phyloP scores from a whole-genome alignment of 768 basidiomycete genomes.

The Piloderma croceum region DNA sequence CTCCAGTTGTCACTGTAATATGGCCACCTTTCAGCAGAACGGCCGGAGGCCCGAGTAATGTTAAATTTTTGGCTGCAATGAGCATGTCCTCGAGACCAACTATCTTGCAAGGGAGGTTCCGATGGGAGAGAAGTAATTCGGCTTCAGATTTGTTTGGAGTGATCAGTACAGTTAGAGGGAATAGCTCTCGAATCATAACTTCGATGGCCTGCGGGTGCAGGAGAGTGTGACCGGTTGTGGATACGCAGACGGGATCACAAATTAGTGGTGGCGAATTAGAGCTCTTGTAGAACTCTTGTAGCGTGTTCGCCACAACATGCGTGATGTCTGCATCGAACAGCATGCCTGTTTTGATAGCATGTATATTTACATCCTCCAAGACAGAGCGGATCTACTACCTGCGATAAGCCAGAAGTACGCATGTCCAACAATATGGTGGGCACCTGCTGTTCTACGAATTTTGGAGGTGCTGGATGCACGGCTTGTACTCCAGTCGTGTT shows the following conservation, averaged over 20 bases:
- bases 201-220: slow-evolving; percentile 62
- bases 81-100: slow-evolving; percentile 55
- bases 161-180: slow-evolving; percentile 66
- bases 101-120: slow-evolving; percentile 29
- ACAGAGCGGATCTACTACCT: slow-evolving; percentile 58
- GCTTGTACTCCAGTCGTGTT: slow-evolving; percentile 82
- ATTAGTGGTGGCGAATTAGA: slow-evolving; percentile 49
- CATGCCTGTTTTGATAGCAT: slow-evolving; percentile 89
- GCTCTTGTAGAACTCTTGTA: slow-evolving; percentile 37
- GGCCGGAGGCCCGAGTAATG: slow-evolving; percentile 42
- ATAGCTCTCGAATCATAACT: slow-evolving; percentile 52
- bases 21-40: slow-evolving; percentile 89
- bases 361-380: slow-evolving; percentile 62
- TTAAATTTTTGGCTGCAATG: slow-evolving; percentile 43
- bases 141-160: slow-evolving; percentile 87
- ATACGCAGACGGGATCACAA: slow-evolving; percentile 88
- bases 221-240: slow-evolving; percentile 81
- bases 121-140: slow-evolving; percentile 52
- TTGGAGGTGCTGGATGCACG: slow-evolving; percentile 60
- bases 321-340: slow-evolving; percentile 57
- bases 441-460: slow-evolving; percentile 74
- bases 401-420: not conserved
- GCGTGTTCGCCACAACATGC: slow-evolving; percentile 42
- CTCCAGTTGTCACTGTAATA: slow-evolving; percentile 38
- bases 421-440: slow-evolving; percentile 12